phyloP scores from a whole-genome alignment of 2,329 filamentous ascomycete genomes.

The Sordariomycetes sp. region DNA sequence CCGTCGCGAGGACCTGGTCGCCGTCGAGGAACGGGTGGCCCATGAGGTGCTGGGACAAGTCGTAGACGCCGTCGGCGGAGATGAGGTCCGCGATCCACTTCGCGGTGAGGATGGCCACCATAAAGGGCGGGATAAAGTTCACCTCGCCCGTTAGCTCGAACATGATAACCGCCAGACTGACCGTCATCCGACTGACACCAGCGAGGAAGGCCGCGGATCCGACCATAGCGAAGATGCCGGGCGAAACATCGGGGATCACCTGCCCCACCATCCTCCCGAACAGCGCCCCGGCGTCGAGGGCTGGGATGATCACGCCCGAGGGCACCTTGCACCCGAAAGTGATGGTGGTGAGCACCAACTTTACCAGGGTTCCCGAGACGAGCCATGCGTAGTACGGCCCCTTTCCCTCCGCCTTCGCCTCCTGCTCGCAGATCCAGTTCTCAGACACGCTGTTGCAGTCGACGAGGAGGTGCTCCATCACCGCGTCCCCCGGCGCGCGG shows the following conservation, averaged over 20 bases:
- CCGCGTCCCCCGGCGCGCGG: constrained; percentile 41
- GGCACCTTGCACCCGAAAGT: constrained; percentile 52
- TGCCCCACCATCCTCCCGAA: constrained; percentile 43
- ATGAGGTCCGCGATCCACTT: constrained; percentile 49
- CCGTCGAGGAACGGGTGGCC: constrained; percentile 47
- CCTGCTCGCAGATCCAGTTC: constrained; percentile 39
- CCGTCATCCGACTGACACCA: constrained; percentile 47
- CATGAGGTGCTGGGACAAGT: constrained; percentile 46
- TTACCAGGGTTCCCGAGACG: constrained; percentile 38
- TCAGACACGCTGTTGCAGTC: constrained; percentile 32
- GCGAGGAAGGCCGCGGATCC: constrained; percentile 47
- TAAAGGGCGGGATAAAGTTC: constrained; percentile 45
- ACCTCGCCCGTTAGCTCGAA: constrained; percentile 50
- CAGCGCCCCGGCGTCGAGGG: constrained; percentile 44
- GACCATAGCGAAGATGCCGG: constrained; percentile 52
- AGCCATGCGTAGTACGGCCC: constrained; percentile 36
- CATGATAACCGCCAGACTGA: constrained; percentile 49
- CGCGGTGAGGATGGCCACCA: constrained; percentile 47
- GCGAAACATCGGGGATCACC: constrained; percentile 28
- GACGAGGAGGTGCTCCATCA: constrained; percentile 45
- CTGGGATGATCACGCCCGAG: constrained; percentile 49
- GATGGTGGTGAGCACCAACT: constrained; percentile 44
- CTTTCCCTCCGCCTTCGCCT: constrained; percentile 21
- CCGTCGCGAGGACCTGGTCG: constrained; percentile 29
- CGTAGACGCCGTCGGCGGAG: constrained; percentile 42